phyloP scores from a whole-genome alignment of 345 rosid genomes.

The Eucalyptus erythrocorys region DNA sequence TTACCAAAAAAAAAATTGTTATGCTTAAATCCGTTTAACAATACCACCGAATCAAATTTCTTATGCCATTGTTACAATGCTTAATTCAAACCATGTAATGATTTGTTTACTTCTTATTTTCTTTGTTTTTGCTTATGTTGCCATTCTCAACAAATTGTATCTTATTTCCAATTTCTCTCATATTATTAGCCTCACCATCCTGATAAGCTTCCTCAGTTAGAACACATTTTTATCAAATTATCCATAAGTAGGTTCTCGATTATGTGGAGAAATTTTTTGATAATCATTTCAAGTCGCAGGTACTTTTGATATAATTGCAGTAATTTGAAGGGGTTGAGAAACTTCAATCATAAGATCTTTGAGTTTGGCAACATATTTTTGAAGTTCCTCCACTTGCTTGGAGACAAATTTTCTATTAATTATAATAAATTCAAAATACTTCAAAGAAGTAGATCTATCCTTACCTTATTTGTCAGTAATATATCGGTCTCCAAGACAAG shows the following conservation, averaged over 20 bases:
- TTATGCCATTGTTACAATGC: background rate
- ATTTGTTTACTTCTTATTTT: too few relatives aligned
- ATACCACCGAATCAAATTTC: background rate
- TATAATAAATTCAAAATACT: too few relatives aligned
- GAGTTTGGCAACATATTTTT: background rate
- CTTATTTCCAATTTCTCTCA: background rate
- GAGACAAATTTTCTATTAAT: background rate
- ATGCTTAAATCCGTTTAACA: too few relatives aligned
- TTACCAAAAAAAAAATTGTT: too few relatives aligned
- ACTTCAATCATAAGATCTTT: background rate
- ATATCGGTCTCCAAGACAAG: accelerated
- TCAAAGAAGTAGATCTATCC: background rate
- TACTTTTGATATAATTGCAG: accelerated
- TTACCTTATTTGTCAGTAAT: too few relatives aligned
- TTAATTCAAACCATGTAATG: background rate
- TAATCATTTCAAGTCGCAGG: background rate
- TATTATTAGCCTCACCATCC: background rate
- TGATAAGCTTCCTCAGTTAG: accelerated
- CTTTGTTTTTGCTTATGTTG: background rate
- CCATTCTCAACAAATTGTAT: background rate
- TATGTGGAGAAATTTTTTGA: background rate
- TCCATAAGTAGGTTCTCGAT: accelerated
- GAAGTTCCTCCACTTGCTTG: accelerated
- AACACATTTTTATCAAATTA: accelerated
- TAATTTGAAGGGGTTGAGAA: background rate